Base-by-base conservation (phyloP, 2,329 filamentous ascomycete species). In the Phyllosticta ampelicida region DNA sequence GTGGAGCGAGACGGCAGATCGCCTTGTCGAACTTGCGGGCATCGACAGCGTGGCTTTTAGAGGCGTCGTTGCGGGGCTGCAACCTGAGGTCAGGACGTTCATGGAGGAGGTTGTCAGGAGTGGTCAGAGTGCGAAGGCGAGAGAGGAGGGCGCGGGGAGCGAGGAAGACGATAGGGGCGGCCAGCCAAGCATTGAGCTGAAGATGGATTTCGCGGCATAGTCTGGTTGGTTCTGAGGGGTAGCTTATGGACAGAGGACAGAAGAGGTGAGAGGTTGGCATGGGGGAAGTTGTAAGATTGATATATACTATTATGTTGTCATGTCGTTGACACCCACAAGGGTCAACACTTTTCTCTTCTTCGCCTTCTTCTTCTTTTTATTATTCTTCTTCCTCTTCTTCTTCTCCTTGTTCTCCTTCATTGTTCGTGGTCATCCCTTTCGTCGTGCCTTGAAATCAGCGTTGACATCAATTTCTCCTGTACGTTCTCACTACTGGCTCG, bases 101-200 rank as follows among this genome's bases (percentile, higher is more conserved):
- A 81, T 97, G 75, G 92, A 96, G 73, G 84, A 85, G 63, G 85
- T 96, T 16, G 82, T 96, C 61, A 81, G 84, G 70, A 82, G 80
- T 21, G 85, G 85, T 55, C 75, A 81, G 65, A 65, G 67, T 71
- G 63, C 74, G 70, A 36, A 49, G 23, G n/a, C 21, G 65, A 64
- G 66, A 64, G 68, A 67, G 68, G 60, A 74, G 76, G 64, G 71
- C 69, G 57, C 66, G 73, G 50, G 54, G 77, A 74, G 60, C 74
- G 77, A 72, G 76, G 60, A 81, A 76, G 26, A 83, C 83, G 54
- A 74, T 75, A 53, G 75, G 76, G 53, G 75, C 71, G 51, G 76
- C 8, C 23, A 78, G 71, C 94, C 94, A 11, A 94, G 78, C 62
- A 99, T 99, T 78, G 90, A 90, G 56, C 73, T 99, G 68, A 94